Conservation (phyloP, 1,284 basidiomycete genomes). For the Fistulina hepatica region DNA sequence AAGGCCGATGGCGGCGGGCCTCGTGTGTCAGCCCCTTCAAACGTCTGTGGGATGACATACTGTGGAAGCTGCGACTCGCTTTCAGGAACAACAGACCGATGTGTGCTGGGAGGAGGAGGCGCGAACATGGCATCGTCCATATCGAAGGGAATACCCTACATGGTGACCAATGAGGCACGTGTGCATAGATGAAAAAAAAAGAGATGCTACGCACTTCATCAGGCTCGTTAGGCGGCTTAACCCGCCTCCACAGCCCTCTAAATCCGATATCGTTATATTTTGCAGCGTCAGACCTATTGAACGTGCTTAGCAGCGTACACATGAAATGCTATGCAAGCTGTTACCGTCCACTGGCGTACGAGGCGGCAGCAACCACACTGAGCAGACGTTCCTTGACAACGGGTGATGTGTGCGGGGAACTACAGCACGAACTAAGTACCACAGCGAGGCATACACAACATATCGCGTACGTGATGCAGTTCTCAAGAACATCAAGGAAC, state of each 20-base stretch:
- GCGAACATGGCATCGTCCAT: constrained; percentile 68
- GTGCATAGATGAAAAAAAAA: background rate
- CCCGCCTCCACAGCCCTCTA: constrained; percentile 52
- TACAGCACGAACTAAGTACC: no score
- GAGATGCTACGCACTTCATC: constrained; percentile 38
- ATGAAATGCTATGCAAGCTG: no score
- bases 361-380: constrained; percentile 62
- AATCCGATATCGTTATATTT: no score
- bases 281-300: constrained; percentile 23
- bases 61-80: no score
- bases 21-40: constrained; percentile 24
- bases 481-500: constrained; percentile 64
- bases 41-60: no score
- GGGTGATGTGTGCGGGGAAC: constrained; percentile 48
- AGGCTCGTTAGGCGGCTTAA: constrained; percentile 59
- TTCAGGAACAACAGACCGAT: no score
- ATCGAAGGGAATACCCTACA: constrained; percentile 60
- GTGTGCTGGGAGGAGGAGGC: constrained; percentile 34
- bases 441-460: no score
- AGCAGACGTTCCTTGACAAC: constrained; percentile 63
- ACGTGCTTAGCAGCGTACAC: no score
- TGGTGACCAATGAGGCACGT: background rate
- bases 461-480: constrained; percentile 51
- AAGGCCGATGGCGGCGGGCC: constrained; percentile 20
- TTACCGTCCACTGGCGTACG: constrained; percentile 45